Evolutionary conservation across 768 basidiomycete genomes (phyloP).

Genomic region (Austroboletus eburneus): DNA sequence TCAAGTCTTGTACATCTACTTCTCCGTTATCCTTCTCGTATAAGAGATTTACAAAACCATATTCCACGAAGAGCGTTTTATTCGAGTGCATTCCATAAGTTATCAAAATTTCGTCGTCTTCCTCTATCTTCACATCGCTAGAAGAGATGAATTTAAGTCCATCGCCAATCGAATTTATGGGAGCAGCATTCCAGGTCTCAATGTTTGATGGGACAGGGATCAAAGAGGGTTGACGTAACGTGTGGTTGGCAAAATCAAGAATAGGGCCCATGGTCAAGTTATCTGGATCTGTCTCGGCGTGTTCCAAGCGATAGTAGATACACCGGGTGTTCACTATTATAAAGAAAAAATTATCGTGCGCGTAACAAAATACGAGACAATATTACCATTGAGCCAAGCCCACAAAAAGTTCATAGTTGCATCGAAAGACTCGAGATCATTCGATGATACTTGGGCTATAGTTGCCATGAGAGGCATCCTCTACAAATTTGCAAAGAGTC

Average conservation of each 20-base stretch:
- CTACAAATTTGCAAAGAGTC: conserved; percentile 3
- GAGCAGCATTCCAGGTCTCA: conserved; percentile 35
- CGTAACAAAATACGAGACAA: conserved; percentile 2
- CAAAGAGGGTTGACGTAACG: conserved; percentile 39
- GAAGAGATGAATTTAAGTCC: conserved; percentile 52
- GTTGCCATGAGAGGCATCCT: conserved; percentile 1
- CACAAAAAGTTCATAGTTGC: conserved; percentile 56
- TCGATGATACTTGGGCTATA: neutral
- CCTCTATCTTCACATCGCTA: conserved; percentile 33
- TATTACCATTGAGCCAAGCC: conserved; percentile 87
- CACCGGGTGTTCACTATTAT: conserved; percentile 85
- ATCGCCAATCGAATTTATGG: conserved; percentile 36
- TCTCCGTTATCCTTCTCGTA: conserved; percentile 42
- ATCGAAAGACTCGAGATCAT: conserved; percentile 5
- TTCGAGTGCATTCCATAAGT: conserved; percentile 82
- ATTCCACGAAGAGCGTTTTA: conserved; percentile 76
- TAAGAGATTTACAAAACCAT: conserved; percentile 70
- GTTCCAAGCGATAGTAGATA: conserved; percentile 63
- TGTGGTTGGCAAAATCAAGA: conserved; percentile 89
- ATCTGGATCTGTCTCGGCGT: conserved; percentile 50
- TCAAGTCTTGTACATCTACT: conserved; percentile 54
- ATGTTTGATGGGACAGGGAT: conserved; percentile 36
- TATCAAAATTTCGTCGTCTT: conserved; percentile 67
- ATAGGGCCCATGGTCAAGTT: conserved; percentile 88
- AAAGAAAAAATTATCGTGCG: conserved; percentile 4